Evolutionary conservation across 768 basidiomycete genomes (phyloP), one percentile per base, ranked within the genome.

Genomic region (Tricholoma flavovirens): DNA sequence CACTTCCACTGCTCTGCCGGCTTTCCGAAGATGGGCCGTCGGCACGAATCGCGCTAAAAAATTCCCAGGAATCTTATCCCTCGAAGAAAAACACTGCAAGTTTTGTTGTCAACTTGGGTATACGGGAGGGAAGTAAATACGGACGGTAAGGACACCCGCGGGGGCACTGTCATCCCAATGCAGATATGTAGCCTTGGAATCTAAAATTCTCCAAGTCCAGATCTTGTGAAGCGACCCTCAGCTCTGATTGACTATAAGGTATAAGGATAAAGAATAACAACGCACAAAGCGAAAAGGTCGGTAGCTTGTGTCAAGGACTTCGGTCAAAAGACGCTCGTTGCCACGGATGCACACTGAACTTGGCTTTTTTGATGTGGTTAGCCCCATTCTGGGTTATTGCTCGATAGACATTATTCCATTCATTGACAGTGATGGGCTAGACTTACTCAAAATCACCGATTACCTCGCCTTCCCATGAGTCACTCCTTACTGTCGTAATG

Each of bases 381-480:
- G 29, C 11, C 69, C 71, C 56, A 75, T 69, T 57, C 73, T 73
- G 53, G 35, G 49, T n/a, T 15, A 29, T 33, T 35, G 17, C 8
- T 15, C 22, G 24, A 17, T 6, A 21, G n/a, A 15, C 15, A 40
- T 22, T 2, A n/a, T 43, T 3, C 21, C 22, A 15, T 24, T 15
- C 33, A 8, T 2, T 17, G 33, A 17, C 36, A 26, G 22, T 15
- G 48, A 50, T 11, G 5, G 26, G 17, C 21, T 32, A 9, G 12
- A 65, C 68, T 55, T 51, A 80, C 75, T 81, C 79, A 53, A 81
- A 81, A 42, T 79, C 76, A 10, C 77, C 79, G 10, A 81, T 69
- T 0, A 75, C 40, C 26, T 78, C 75, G 0, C 78, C 77, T 15
- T 74, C 67, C 63, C 70, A 72, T 4, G 72, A 67, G n/a, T 68